Conservation (phyloP, 2,329 filamentous ascomycete species). For the Talaromyces funiculosus region DNA sequence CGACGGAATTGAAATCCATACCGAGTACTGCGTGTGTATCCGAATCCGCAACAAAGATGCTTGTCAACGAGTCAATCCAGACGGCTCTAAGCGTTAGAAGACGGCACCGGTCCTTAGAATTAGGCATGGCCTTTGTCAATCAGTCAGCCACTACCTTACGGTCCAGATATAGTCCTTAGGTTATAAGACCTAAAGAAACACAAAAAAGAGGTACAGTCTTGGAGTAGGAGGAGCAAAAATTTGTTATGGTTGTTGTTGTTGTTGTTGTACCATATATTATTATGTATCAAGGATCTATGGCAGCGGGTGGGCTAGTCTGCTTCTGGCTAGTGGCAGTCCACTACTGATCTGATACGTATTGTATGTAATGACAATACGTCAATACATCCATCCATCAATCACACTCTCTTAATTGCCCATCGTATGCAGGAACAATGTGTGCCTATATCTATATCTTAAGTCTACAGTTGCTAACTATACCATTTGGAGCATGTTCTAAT, state of each 20-base stretch:
- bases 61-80: neutral
- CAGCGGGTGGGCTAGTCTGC: neutral
- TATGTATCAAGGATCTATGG: neutral
- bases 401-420: too few relatives aligned
- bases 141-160: too few relatives aligned
- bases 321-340: neutral
- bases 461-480: too few relatives aligned
- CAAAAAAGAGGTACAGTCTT: neutral
- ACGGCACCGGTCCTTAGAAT: neutral
- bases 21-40: neutral
- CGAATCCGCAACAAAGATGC: neutral
- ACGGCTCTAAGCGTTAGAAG: neutral
- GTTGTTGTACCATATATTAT: neutral
- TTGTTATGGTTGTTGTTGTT: neutral
- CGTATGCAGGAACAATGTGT: neutral
- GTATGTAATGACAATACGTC: neutral
- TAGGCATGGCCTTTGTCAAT: neutral
- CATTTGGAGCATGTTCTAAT: too few relatives aligned
- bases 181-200: too few relatives aligned
- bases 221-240: neutral
- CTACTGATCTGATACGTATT: neutral
- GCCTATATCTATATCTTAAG: neutral
- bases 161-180: too few relatives aligned
- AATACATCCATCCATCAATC: neutral
- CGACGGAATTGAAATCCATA: neutral